Evolutionary conservation across 371 early-diverging fungal genomes (phyloP), one percentile per base, ranked within the genome.

Genomic region (Rhizopus sp.): DNA sequence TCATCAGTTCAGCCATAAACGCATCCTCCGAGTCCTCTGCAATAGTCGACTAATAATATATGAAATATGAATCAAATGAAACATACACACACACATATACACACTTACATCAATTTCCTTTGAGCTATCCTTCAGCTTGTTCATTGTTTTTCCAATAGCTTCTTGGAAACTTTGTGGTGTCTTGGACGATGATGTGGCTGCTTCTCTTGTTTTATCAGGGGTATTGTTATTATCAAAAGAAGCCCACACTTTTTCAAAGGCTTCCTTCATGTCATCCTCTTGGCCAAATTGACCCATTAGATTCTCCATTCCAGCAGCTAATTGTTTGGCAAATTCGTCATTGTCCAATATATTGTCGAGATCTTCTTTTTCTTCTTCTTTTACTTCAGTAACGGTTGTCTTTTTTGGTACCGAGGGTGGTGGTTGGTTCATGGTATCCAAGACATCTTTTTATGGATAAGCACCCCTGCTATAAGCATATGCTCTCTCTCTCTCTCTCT

Each of bases 1-100:
- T 87, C 91, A 96, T 90, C 81, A 95, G 84, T 60, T 93, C 88
- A 13, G 88, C 88, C 87, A 93, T 85, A 53, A 91, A 75, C n/a
- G 83, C 87, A 59, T 88, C 92, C 46, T 81, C 85, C 46, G 64
- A 55, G 23, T 82, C 86, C 34, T 85, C 85, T 17, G 82, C 80
- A 31, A 83, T 81, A 30, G 87, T 81, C 17, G 87, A 81, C 78
- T 89, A 66, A 12, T n/a, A 55, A 7, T 10, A n/a, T 6, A 38
- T 35, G 12, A 23, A n/a, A 15, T 32, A 35, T 33, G 29, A 38
- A 12, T 44, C 29, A 12, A n/a, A 5, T 15, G 5, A 41, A 39
- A 5, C n/a, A n/a, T n/a, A 16, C 34, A 35, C 12, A 7, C 45
- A 44, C 7, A 15, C 2, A 33, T 3, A 52, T 17, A 17, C 8